Evolutionary conservation across 768 basidiomycete genomes (phyloP).

Genomic region (Psilocybe cubensis): DNA sequence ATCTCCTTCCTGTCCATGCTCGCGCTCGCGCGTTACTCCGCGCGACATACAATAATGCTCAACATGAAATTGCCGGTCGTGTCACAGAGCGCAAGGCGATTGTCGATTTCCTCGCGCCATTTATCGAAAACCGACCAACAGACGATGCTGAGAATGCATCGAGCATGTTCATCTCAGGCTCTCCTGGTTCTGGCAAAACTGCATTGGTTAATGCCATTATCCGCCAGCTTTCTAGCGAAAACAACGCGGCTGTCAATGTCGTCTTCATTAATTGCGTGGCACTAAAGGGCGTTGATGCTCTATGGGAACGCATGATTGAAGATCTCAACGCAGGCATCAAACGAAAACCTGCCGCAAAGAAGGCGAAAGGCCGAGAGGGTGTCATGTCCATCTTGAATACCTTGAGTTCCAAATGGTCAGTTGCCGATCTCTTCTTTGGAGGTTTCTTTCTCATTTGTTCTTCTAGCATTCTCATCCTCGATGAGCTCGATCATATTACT

Average conservation of each 20-base stretch:
- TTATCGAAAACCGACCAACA: conserved; percentile 40
- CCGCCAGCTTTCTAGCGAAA: conserved; percentile 38
- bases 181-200: conserved; percentile 93
- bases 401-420: conserved; percentile 58
- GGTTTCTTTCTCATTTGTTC: conserved; percentile 16
- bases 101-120: conserved; percentile 59
- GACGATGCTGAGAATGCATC: conserved; percentile 32
- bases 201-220: conserved; percentile 77
- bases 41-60: conserved; percentile 61
- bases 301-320: conserved; percentile 73
- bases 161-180: conserved; percentile 87
- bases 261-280: conserved; percentile 83
- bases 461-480: conserved; percentile 73
- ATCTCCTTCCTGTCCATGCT: conserved; percentile 50
- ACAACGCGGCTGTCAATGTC: conserved; percentile 42
- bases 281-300: conserved; percentile 61
- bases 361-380: conserved; percentile 51
- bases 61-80: conserved; percentile 67
- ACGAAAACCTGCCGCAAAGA: conserved; percentile 40
- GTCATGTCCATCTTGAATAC: conserved; percentile 48
- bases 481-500: conserved; percentile 86
- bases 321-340: conserved; percentile 46
- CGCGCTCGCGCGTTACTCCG: conserved; percentile 75
- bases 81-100: conserved; percentile 63
- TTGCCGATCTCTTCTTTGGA: conserved; percentile 9